Conservation (phyloP, 768 basidiomycete species). For the Boletus rubropictus region DNA sequence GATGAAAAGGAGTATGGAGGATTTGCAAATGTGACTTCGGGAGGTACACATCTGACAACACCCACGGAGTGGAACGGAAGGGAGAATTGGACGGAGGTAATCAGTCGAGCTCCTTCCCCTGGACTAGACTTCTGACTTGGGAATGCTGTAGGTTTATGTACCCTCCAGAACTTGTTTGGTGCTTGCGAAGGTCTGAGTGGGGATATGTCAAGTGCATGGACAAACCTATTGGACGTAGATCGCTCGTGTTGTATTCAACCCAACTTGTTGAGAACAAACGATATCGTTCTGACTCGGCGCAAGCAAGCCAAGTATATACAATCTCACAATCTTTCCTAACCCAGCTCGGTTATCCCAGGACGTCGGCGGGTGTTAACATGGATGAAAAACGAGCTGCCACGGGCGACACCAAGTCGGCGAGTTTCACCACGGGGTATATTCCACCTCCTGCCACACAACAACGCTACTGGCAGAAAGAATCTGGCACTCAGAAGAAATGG, state of each 20-base stretch:
- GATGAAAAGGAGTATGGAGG: conserved; percentile 90
- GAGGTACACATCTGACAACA: conserved; percentile 69
- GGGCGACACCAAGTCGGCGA: conserved; percentile 3
- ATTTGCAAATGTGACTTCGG: conserved; percentile 69
- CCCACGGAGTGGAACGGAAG: conserved; percentile 89
- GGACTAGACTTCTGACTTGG: neutral
- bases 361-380: conserved; percentile 9
- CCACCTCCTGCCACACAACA: conserved; percentile 17
- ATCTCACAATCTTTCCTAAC: too few species aligned
- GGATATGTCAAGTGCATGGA: neutral
- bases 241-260: neutral
- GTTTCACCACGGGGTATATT: conserved; percentile 3
- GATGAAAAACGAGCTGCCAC: conserved; percentile 9
- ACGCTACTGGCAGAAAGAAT: neutral
- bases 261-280: too few species aligned
- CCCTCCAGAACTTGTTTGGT: conserved; percentile 31
- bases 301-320: too few species aligned
- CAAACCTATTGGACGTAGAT: neutral
- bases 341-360: too few species aligned
- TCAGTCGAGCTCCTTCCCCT: conserved; percentile 13
- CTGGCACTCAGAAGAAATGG: conserved; percentile 13
- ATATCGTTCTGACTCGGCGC: neutral
- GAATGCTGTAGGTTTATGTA: conserved; percentile 23
- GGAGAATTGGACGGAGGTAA: conserved; percentile 83
- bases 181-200: conserved; percentile 17